Evolutionary conservation across 164 flowering plant genomes (phyloP).

Genomic region (Amborella trichopoda): DNA sequence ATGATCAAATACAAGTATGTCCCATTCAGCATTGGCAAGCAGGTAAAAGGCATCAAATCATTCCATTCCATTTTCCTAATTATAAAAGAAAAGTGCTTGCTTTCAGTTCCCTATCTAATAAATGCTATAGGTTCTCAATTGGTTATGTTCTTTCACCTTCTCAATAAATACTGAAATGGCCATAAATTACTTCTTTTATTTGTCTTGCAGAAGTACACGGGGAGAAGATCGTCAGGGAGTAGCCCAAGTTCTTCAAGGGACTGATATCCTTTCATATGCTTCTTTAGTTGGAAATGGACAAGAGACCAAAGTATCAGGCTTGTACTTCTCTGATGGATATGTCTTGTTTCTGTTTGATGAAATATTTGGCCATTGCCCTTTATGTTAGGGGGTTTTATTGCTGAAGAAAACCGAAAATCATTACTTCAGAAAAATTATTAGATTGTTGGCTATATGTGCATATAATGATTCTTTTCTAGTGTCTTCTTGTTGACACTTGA

Average conservation of each 20-base stretch:
- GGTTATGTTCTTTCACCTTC: not conserved
- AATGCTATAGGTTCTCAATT: not conserved
- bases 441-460: too few species aligned
- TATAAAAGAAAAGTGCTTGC: not conserved
- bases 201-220: not conserved
- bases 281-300: too few species aligned
- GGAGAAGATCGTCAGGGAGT: not conserved
- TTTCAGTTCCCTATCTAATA: not conserved
- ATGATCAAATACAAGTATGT: constrained; percentile 37
- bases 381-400: not conserved
- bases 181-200: not conserved
- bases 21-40: constrained; percentile 37
- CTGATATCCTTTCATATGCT: not conserved
- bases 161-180: not conserved
- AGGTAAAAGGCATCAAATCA: constrained; percentile 11
- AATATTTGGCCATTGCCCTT: not conserved
- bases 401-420: not conserved
- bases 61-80: not conserved
- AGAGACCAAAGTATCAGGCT: too few species aligned
- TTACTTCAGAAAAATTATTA: not conserved
- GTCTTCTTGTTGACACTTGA: too few species aligned
- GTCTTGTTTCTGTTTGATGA: not conserved
- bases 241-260: not conserved
- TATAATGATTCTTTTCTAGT: too few species aligned
- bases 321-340: too few species aligned